Evolutionary conservation across 768 basidiomycete species (phyloP).

Genomic region (Agrocybe pediades): DNA sequence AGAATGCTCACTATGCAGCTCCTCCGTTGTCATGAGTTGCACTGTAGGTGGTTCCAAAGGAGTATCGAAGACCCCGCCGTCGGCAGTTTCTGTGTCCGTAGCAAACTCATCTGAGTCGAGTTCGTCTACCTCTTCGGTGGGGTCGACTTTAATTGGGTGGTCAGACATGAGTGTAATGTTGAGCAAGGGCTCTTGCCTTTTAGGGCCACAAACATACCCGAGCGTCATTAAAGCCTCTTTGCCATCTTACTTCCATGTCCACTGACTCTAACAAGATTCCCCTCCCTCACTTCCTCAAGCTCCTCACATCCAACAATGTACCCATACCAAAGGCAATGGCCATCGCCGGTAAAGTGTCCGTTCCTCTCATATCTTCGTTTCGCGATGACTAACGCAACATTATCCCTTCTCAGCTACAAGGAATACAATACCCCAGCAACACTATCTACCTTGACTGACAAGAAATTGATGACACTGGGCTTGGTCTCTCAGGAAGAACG

Average conservation of each 20-base stretch:
- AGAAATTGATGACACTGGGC: conserved; percentile 58
- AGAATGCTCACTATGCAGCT: conserved; percentile 47
- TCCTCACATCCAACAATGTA: conserved; percentile 59
- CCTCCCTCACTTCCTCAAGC: conserved; percentile 66
- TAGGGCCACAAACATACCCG: too few relatives aligned
- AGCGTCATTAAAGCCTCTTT: too few relatives aligned
- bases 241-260: too few relatives aligned
- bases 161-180: too few relatives aligned
- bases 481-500: conserved; percentile 67
- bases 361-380: neutral
- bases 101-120: conserved; percentile 49
- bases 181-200: too few relatives aligned
- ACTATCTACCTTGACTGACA: conserved; percentile 59
- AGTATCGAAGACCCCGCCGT: conserved; percentile 39
- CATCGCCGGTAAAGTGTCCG: conserved; percentile 70
- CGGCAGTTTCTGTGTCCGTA: conserved; percentile 32
- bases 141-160: neutral
- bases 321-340: conserved; percentile 68
- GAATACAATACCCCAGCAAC: conserved; percentile 61
- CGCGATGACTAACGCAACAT: neutral
- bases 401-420: conserved; percentile 59
- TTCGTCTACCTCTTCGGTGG: conserved; percentile 43
- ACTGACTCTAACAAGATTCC: conserved; percentile 44
- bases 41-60: conserved; percentile 41
- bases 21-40: conserved; percentile 41